These are phyloP conservation scores for Paracorniculantispora psalliotae DNA, from an alignment of 2,329 filamentous ascomycete genomes.

Conservation along the genomic window DNA sequence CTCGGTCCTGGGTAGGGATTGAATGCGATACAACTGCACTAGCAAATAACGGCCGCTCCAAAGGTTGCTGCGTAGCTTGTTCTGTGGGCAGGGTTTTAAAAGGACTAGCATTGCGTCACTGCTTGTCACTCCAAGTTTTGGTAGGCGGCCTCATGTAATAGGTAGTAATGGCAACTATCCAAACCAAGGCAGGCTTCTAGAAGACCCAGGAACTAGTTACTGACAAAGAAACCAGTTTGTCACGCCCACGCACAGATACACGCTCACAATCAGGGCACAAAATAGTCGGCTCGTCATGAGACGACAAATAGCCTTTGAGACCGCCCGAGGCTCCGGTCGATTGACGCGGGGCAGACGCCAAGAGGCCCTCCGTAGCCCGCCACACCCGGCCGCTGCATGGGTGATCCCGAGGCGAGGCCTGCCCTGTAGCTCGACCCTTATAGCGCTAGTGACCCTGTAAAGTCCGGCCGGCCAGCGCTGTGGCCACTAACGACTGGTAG, in stretches of 20 bases:
- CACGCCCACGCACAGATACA: too few relatives aligned
- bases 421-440: not conserved
- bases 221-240: not conserved
- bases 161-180: not conserved
- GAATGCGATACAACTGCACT: not conserved
- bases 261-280: not conserved
- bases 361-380: conserved; percentile 1
- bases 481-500: not conserved
- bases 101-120: not conserved
- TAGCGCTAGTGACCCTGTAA: not conserved
- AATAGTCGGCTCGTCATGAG: not conserved
- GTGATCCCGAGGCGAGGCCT: not conserved
- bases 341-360: conserved; percentile 5
- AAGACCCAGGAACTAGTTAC: not conserved
- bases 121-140: not conserved
- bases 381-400: not conserved
- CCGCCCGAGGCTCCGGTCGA: conserved; percentile 11
- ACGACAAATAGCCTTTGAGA: not conserved
- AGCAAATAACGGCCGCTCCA: not conserved
- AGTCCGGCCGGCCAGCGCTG: not conserved
- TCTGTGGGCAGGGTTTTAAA: not conserved
- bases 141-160: not conserved
- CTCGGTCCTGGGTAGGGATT: not conserved
- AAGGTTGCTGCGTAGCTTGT: not conserved
- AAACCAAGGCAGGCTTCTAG: not conserved